Evolutionary conservation across 2,329 filamentous ascomycete genomes (phyloP).

Genomic region (Aureobasidium musti): DNA sequence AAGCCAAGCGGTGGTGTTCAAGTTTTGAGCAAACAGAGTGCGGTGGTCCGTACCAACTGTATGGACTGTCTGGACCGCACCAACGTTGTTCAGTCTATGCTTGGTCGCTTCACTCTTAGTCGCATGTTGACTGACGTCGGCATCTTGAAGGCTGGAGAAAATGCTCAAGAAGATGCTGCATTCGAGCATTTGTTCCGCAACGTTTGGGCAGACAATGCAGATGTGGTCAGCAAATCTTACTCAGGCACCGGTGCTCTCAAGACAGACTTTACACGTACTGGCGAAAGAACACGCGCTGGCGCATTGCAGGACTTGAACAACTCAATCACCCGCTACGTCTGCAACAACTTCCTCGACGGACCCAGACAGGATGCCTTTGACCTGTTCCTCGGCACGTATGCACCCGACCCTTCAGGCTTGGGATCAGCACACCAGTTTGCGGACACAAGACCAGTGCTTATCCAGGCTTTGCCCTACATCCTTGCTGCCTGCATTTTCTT

Average conservation of each 20-base stretch:
- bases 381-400: slow-evolving; percentile 84
- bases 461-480: slow-evolving; percentile 93
- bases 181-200: slow-evolving; percentile 96
- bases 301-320: slow-evolving; percentile 85
- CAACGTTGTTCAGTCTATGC: slow-evolving; percentile 97
- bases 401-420: slow-evolving; percentile 69
- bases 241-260: slow-evolving; percentile 96
- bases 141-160: slow-evolving; percentile 72
- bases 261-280: slow-evolving; percentile 95
- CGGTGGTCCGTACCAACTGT: slow-evolving; percentile 94
- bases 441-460: slow-evolving; percentile 79
- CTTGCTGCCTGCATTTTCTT: slow-evolving; percentile 85
- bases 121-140: slow-evolving; percentile 86
- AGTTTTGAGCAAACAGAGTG: slow-evolving; percentile 76
- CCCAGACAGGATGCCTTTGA: slow-evolving; percentile 95
- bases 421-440: slow-evolving; percentile 75
- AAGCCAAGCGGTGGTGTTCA: slow-evolving; percentile 79
- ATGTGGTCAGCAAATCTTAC: slow-evolving; percentile 89
- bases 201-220: slow-evolving; percentile 97
- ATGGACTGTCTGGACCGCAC: slow-evolving; percentile 99
- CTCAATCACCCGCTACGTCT: slow-evolving; percentile 82
- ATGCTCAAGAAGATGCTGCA: slow-evolving; percentile 73
- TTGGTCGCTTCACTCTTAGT: slow-evolving; percentile 84
- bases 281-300: slow-evolving; percentile 80
- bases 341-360: slow-evolving; percentile 94